These are phyloP conservation scores for Periglandula ipomoeae DNA, from an alignment of 2,329 filamentous ascomycete species.

Conservation along the genomic window DNA sequence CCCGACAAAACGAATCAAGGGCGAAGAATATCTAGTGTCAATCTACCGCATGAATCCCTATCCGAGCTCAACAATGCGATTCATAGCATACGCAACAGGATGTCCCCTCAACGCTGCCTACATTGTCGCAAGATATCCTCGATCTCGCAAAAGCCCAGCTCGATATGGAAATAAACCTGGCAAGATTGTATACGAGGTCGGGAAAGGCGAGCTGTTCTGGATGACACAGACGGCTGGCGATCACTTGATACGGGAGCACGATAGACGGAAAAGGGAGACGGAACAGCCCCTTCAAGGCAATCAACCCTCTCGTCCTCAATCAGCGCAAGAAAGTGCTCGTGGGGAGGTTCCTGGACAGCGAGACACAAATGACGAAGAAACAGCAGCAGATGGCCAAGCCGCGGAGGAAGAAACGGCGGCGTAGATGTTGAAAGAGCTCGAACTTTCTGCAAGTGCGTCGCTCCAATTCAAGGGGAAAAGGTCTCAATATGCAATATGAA, in stretches of 20 bases:
- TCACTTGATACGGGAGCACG: neutral
- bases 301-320: neutral
- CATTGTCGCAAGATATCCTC: constrained; percentile 4
- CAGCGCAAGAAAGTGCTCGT: neutral
- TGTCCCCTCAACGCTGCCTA: neutral
- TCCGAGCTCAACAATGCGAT: neutral
- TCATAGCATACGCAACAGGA: constrained; percentile 3
- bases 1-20: neutral
- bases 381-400: neutral
- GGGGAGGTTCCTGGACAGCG: neutral
- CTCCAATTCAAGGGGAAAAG: too few species aligned
- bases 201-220: constrained; percentile 3
- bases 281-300: neutral
- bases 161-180: neutral
- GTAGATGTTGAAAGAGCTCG: neutral
- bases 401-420: neutral
- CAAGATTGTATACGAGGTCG: neutral
- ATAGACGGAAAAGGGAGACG: neutral
- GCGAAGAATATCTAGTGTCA: constrained; percentile 1
- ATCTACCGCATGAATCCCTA: neutral
- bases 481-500: too few species aligned
- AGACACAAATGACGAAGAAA: neutral
- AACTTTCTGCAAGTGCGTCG: too few species aligned
- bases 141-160: neutral
- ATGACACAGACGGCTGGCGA: neutral